These are phyloP conservation scores for Metschnikowia santaceciliae DNA, from an alignment of 805 yeast species.

Conservation along the genomic window DNA sequence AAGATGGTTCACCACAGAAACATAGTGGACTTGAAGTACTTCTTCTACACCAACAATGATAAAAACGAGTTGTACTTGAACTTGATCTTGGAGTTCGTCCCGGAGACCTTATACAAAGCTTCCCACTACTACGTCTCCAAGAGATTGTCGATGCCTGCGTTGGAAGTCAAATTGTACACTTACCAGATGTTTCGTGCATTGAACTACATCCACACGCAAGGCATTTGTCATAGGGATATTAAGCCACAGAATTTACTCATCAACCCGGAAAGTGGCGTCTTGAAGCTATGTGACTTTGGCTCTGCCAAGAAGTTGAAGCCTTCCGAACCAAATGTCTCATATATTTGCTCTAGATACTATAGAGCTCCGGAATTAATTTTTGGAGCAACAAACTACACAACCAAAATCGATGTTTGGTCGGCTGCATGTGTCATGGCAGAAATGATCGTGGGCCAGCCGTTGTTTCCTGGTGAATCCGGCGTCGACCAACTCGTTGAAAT, in stretches of 20 bases:
- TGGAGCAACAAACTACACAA: constrained; percentile 94
- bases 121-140: constrained; percentile 75
- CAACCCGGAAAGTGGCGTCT: constrained; percentile 77
- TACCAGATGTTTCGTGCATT: constrained; percentile 72
- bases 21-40: constrained; percentile 83
- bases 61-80: constrained; percentile 80
- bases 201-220: constrained; percentile 70
- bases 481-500: constrained; percentile 96
- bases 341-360: constrained; percentile 94
- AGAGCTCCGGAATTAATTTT: constrained; percentile 97
- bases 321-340: constrained; percentile 89
- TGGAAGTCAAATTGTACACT: constrained; percentile 84
- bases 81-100: constrained; percentile 85
- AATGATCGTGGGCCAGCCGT: constrained; percentile 88
- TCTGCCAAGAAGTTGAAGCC: constrained; percentile 89
- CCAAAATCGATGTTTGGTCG: constrained; percentile 96
- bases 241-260: constrained; percentile 87
- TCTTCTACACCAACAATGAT: constrained; percentile 72
- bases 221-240: constrained; percentile 91
- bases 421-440: constrained; percentile 99
- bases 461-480: constrained; percentile 97
- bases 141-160: constrained; percentile 76
- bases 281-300: constrained; percentile 95
- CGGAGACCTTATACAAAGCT: constrained; percentile 93
- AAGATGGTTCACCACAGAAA: constrained; percentile 80